Evolutionary conservation across 495 filamentous ascomycete genomes (phyloP), one percentile per base, ranked within the genome.

Genomic region (Penicillium cinerascens): DNA sequence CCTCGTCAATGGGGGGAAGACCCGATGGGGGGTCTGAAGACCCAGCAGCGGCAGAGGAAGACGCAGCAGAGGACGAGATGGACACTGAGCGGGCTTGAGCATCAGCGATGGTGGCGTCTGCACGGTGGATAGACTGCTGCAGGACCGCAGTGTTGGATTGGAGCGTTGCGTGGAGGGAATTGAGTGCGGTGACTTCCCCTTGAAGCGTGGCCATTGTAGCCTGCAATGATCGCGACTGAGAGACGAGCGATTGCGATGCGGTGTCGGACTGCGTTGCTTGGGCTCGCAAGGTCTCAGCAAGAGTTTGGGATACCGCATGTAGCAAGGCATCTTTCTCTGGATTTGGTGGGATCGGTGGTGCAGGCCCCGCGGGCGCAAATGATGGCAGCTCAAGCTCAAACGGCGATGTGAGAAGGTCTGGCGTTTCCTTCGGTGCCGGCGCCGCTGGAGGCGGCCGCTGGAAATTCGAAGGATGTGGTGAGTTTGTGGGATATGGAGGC

Each of bases 281-380:
- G 42, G 74, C 73, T 21, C 81, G 80, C 2, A 92, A 81, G 48
- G 85, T 85, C 37, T 80, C 67, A 52, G 82, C 69, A 10, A 98
- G 71, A 1, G 84, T 81, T 22, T 75, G 74, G 42, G 87, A 88
- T 21, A 98, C 79, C 15, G 89, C 86, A 39, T 84, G 80, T 9
- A 96, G 80, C 21, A 98, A 82, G 29, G 85, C 84, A 66, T 97
- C 91, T 64, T 97, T 98, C 72, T 98, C 91, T 6, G 93, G 93
- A 66, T 98, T 98, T 1, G 91, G 92, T 1, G 93, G 93, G 45
- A 96, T 89, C 10, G 92, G 92, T 0, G 92, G 92, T 0, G 88
- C 83, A 25, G 84, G 77, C 39, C 81, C 67, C 7, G 78, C 68
- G 41, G 81, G 70, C 9, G 82, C 68, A 42, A 75, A 68, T 20